These are phyloP conservation scores for Ceratocystis albifundus DNA, from an alignment of 2,329 filamentous ascomycete species.

Conservation along the genomic window DNA sequence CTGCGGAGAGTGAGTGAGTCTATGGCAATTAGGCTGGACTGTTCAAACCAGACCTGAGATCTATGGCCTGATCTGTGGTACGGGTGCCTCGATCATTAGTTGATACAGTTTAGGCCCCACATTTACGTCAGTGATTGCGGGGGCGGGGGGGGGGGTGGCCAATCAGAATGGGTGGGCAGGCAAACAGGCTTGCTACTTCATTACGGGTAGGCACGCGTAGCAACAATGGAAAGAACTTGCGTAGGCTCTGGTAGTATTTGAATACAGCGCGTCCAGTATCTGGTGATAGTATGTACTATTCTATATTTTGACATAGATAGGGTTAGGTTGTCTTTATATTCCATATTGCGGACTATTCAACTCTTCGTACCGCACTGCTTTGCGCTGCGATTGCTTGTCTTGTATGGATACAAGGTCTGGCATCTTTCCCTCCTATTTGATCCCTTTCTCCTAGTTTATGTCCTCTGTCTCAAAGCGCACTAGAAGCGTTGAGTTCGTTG, in stretches of 20 bases:
- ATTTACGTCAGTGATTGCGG: conserved; percentile 9
- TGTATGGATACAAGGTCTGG: not conserved
- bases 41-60: not conserved
- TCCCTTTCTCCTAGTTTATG: conserved; percentile 12
- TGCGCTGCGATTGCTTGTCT: too few species aligned
- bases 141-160: too few species aligned
- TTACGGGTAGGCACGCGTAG: not conserved
- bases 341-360: too few species aligned
- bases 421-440: not conserved
- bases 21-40: not conserved
- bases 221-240: not conserved
- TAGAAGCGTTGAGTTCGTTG: conserved; percentile 51
- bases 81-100: not conserved
- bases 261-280: not conserved
- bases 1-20: too few species aligned
- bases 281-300: too few species aligned
- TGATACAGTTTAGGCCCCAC: not conserved
- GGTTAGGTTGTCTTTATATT: too few species aligned
- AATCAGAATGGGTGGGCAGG: not conserved
- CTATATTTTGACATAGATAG: too few species aligned
- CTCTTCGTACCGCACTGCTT: too few species aligned
- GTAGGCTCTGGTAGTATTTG: not conserved
- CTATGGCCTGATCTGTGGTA: not conserved
- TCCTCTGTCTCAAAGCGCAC: conserved; percentile 49
- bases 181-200: not conserved